Evolutionary conservation across 768 basidiomycete genomes (phyloP), one percentile per base, ranked within the genome.

Genomic region (Naganishia friedmannii): DNA sequence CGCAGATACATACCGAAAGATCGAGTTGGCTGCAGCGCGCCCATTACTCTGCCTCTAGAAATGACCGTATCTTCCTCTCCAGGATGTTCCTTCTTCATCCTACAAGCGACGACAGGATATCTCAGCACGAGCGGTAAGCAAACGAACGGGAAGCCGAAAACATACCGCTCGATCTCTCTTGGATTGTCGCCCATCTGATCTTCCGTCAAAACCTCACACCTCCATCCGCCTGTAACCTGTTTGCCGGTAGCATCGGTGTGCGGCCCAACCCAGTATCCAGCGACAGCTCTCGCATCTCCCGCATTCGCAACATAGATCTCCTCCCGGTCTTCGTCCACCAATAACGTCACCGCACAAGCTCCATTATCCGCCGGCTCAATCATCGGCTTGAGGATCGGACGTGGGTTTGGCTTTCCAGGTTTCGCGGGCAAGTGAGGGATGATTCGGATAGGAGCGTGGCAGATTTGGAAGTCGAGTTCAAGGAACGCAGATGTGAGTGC

Each of bases 111-210:
- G 9, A 26, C 21, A n/a, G 19, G n/a, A 46, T 37, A 17, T 39
- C 29, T 34, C 9, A 58, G 39, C 28, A 31, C 19, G 17, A 53
- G 26, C 48, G 6, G 28, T 42, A 42, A 29, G 2, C 34, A 34
- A 34, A 21, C 15, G 34, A 28, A 6, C 3, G 31, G 32, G 8
- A 37, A 5, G n/a, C 48, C 60, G 3, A 7, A 34, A 57, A 76
- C 83, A 63, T 74, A 93, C 94, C 93, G 87, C 79, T 86, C 86
- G 29, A 89, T 83, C 81, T 99, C 96, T 55, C 86, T 88, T 19
- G 86, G 88, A 78, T 93, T 97, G 73, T 92, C 87, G 46, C 93
- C 96, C 8, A 94, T 97, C 83, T 97, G 94, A 77, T 98, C 96
- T 80, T 97, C 93, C 32, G 87, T 92, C 72, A 99, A 84, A n/a